A percentile compares a stretch with the other conserved stretches of the same genome.
These are phyloP conservation scores for Chlamydomonas sp. DNA, from an alignment of 139 green algal species.

Conservation along the genomic window DNA sequence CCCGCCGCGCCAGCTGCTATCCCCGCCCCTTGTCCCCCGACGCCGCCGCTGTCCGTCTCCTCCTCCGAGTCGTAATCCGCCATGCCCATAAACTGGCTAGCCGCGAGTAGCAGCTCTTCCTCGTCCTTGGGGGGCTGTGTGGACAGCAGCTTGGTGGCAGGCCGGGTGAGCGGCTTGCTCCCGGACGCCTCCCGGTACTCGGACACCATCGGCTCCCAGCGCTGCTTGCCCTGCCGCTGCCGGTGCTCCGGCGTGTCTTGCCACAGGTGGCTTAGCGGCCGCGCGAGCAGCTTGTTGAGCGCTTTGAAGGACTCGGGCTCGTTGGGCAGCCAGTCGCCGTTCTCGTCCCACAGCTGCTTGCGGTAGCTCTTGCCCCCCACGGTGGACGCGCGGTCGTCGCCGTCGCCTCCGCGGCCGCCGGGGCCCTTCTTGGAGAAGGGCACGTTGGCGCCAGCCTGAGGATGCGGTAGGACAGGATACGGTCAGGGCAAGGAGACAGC, in stretches of 20 bases:
- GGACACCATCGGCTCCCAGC: conserved; percentile 63
- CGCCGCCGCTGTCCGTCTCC: background rate
- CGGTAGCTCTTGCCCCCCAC: conserved; percentile 27
- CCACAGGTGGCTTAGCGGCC: conserved; percentile 73
- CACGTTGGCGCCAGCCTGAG: conserved; percentile 8
- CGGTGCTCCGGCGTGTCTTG: conserved; percentile 64
- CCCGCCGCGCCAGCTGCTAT: background rate
- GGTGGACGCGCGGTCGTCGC: conserved; percentile 3
- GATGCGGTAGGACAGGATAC: no score
- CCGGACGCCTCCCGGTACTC: conserved; percentile 62
- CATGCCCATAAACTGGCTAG: conserved; percentile 44
- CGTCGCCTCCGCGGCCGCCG: background rate
- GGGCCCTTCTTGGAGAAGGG: background rate
- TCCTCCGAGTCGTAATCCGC: background rate
- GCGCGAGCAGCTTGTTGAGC: conserved; percentile 56
- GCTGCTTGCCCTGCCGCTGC: conserved; percentile 48
- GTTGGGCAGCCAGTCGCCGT: conserved; percentile 65
- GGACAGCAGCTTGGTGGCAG: conserved; percentile 63
- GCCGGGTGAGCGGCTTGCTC: conserved; percentile 32
- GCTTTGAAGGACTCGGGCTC: conserved; percentile 56
- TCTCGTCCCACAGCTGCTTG: conserved; percentile 59
- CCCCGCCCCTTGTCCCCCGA: background rate
- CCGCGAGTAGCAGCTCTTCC: conserved; percentile 43
- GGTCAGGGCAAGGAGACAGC: no score
- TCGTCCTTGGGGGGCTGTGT: conserved; percentile 52